Evolutionary conservation across 352 stramenopile species (phyloP).

Genomic region (Pilasporangium apinafurcum): DNA sequence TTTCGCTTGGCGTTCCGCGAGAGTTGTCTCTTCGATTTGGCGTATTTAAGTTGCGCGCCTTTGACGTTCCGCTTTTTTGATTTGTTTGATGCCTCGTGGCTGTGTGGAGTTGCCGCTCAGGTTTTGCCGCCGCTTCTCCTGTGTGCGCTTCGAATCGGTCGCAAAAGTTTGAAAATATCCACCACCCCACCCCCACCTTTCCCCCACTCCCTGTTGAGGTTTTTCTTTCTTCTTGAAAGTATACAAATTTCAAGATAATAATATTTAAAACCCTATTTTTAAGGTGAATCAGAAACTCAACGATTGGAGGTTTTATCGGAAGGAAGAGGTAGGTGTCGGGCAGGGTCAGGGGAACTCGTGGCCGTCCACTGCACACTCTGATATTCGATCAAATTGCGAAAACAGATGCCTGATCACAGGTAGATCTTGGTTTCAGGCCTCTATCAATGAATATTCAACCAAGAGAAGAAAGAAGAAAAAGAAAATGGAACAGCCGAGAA

Average conservation of each 20-base stretch:
- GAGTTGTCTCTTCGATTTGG: too few relatives aligned
- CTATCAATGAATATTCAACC: constrained; percentile 15
- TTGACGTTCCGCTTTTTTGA: too few relatives aligned
- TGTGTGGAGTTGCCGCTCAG: too few relatives aligned
- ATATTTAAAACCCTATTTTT: constrained; percentile 1
- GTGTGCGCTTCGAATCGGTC: constrained; percentile 1
- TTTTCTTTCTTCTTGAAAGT: too few relatives aligned
- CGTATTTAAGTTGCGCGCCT: too few relatives aligned
- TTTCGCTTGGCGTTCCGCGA: too few relatives aligned
- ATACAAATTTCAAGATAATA: neutral
- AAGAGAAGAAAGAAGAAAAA: too few relatives aligned
- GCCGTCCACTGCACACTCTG: neutral
- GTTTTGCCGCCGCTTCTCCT: too few relatives aligned
- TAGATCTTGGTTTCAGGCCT: too few relatives aligned
- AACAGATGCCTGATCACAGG: too few relatives aligned
- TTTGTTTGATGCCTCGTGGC: too few relatives aligned
- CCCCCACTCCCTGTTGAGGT: neutral
- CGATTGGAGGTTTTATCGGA: constrained; percentile 30
- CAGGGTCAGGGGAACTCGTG: constrained; percentile 27
- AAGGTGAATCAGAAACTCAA: constrained; percentile 10
- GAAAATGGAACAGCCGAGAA: neutral
- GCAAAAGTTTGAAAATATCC: neutral
- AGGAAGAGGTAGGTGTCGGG: constrained; percentile 44
- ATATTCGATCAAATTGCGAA: constrained; percentile 7
- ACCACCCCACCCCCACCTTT: constrained; percentile 5